These are phyloP conservation scores for Crithidia acanthocephali DNA, from an alignment of 208 protist species.

Conservation along the genomic window DNA sequence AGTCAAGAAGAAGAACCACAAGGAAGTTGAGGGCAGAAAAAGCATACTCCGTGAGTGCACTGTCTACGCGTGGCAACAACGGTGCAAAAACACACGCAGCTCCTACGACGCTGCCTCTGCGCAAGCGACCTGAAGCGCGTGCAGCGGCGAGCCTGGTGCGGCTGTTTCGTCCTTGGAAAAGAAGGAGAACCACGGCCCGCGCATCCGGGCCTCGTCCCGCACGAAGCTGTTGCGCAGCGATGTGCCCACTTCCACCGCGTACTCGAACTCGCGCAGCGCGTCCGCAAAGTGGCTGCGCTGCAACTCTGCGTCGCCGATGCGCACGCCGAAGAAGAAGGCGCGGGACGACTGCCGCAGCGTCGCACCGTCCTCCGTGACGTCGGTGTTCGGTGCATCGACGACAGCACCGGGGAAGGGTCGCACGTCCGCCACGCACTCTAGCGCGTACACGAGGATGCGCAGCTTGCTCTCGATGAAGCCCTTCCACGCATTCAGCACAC, in stretches of 20 bases:
- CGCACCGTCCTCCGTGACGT: slow-evolving; percentile 5
- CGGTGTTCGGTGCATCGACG: not conserved
- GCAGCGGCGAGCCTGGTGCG: slow-evolving; percentile 8
- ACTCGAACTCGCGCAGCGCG: slow-evolving; percentile 27
- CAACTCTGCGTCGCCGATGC: slow-evolving; percentile 11
- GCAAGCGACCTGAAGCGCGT: slow-evolving; percentile 26
- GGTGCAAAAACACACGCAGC: not conserved
- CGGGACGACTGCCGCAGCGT: slow-evolving; percentile 19
- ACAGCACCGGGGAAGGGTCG: slow-evolving; percentile 49
- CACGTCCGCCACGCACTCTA: slow-evolving; percentile 73
- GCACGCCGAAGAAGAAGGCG: slow-evolving; percentile 31
- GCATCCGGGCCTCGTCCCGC: slow-evolving; percentile 46
- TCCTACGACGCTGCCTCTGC: not conserved
- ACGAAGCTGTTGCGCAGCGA: slow-evolving; percentile 35
- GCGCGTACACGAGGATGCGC: slow-evolving; percentile 73
- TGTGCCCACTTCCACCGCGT: slow-evolving; percentile 35
- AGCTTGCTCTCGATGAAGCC: slow-evolving; percentile 80
- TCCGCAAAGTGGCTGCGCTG: slow-evolving; percentile 13
- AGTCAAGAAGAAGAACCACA: no score
- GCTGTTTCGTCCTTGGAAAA: slow-evolving; percentile 19
- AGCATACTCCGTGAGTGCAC: no score
- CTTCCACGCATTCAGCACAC: slow-evolving; percentile 56
- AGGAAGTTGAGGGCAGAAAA: no score
- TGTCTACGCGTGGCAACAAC: no score
- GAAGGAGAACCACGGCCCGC: slow-evolving; percentile 39